These are phyloP conservation scores for Brasilioporus rufonigricans DNA, from an alignment of 768 basidiomycete species.

Conservation along the genomic window DNA sequence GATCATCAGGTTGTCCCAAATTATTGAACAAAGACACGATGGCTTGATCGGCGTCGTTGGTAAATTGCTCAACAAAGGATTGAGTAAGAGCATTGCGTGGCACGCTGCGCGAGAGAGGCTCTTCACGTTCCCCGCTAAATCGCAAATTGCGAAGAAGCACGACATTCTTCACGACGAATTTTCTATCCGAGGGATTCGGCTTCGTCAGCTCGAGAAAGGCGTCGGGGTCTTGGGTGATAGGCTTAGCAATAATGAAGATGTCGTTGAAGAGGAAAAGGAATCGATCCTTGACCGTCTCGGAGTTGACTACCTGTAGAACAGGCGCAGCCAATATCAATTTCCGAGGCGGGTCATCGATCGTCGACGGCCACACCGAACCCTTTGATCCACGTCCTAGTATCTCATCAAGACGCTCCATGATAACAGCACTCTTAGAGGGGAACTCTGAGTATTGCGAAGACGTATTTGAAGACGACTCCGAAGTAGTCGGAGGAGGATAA, in stretches of 20 bases:
- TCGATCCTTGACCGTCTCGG: slow-evolving; percentile 92
- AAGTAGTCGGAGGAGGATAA: slow-evolving; percentile 66
- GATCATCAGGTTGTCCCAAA: slow-evolving; percentile 59
- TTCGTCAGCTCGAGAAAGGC: slow-evolving; percentile 55
- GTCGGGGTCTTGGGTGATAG: slow-evolving; percentile 69
- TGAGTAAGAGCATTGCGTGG: slow-evolving; percentile 63
- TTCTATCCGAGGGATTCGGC: slow-evolving; percentile 60
- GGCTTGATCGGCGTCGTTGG: slow-evolving; percentile 76
- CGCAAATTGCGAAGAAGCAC: slow-evolving; percentile 71
- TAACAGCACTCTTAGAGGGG: slow-evolving; percentile 45
- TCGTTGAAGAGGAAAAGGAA: slow-evolving; percentile 98
- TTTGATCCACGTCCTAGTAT: slow-evolving; percentile 60
- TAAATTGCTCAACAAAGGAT: slow-evolving; percentile 76
- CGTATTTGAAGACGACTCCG: slow-evolving; percentile 72
- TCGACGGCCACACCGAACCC: slow-evolving; percentile 57
- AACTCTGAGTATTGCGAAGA: slow-evolving; percentile 63
- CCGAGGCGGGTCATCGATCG: slow-evolving; percentile 82
- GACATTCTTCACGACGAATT: slow-evolving; percentile 87
- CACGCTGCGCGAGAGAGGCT: slow-evolving; percentile 46
- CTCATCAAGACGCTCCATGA: slow-evolving; percentile 72
- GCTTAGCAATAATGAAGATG: slow-evolving; percentile 90
- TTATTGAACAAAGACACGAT: slow-evolving; percentile 68
- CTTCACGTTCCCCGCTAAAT: slow-evolving; percentile 68
- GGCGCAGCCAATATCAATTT: slow-evolving; percentile 82
- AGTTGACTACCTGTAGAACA: slow-evolving; percentile 90